Base-by-base conservation (phyloP, 2,329 filamentous ascomycete genomes). In the Pezicula neosporulosa region DNA sequence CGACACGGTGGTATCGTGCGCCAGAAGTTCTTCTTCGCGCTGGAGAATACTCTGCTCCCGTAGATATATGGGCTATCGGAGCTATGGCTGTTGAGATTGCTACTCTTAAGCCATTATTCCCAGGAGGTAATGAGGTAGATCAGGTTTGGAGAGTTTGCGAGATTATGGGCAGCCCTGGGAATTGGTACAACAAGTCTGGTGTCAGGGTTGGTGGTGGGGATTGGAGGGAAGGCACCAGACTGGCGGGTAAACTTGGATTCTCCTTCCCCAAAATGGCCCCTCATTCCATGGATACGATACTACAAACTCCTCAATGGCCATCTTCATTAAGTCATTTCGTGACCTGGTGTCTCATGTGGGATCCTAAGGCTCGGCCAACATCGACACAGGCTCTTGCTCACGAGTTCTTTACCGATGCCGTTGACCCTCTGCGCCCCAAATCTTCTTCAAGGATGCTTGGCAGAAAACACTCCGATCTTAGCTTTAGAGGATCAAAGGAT, bases 221-320 rank as follows among this genome's bases (percentile, higher is more conserved):
- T 61, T 99, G 94, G 94, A 90, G 91, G 64, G 94, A 99, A 52
- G 94, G 94, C 51, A 91, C 91, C 43, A 83, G 90, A 55, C 77
- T 99, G 53, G 94, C 94, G 51, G 90, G 94, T 61, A 97, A 97
- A 77, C 81, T 99, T 57, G 94, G 94, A 50, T 99, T 99, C 70
- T 97, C 94, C 0, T 99, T 99, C 73, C 94, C 94, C 54, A 97
- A 94, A 83, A 97, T 99, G 94, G 93, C 94, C 19, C 94, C 94
- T 47, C 94, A 97, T 70, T 83, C 93, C 16, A 90, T 99, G 82
- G 93, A 97, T 62, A 95, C 90, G 5, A 94, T 97, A 59, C 78
- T 99, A 7, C 90, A 90, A 66, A 70, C 88, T 24, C 91, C 94
- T 15, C 90, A 96, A 65, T 99, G 94, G 94, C 94, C 94, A 6